phyloP scores from a whole-genome alignment of 1,284 basidiomycete species.

The Erythrobasidium hasegawianum region DNA sequence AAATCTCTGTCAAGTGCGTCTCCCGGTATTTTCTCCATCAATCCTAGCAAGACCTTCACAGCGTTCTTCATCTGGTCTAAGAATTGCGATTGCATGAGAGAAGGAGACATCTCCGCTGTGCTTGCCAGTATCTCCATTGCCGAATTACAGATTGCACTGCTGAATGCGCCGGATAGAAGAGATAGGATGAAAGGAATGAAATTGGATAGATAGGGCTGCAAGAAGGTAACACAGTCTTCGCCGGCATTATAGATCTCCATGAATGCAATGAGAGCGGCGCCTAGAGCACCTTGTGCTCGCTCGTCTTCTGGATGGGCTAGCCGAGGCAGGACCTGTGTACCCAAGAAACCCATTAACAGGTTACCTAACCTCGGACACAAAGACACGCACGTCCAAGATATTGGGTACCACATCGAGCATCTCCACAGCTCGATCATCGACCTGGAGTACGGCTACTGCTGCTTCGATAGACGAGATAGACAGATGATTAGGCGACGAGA shows the following conservation, averaged over 20 bases:
- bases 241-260: conserved; percentile 14
- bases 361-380: too few relatives aligned
- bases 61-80: not conserved
- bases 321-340: not conserved
- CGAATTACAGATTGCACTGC: conserved; percentile 5
- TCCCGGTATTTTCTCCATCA: conserved; percentile 18
- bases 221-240: not conserved
- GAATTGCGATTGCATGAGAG: not conserved
- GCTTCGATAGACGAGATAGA: conserved; percentile 14
- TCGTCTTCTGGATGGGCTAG: conserved; percentile 2
- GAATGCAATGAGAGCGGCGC: conserved; percentile 5
- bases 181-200: conserved; percentile 22
- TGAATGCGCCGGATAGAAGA: conserved; percentile 5
- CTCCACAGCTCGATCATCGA: conserved; percentile 12
- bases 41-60: not conserved
- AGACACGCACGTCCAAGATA: conserved; percentile 21
- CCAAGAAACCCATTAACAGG: too few relatives aligned
- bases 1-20: conserved; percentile 17
- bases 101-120: conserved; percentile 12
- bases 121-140: conserved; percentile 20
- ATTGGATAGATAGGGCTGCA: conserved; percentile 6
- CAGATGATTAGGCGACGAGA: not conserved
- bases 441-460: conserved; percentile 9
- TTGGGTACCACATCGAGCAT: conserved; percentile 15
- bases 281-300: conserved; percentile 3